Evolutionary conservation across 2,329 filamentous ascomycete genomes (phyloP), one percentile per base, ranked within the genome.

Genomic region (Lizonia empirigonia): DNA sequence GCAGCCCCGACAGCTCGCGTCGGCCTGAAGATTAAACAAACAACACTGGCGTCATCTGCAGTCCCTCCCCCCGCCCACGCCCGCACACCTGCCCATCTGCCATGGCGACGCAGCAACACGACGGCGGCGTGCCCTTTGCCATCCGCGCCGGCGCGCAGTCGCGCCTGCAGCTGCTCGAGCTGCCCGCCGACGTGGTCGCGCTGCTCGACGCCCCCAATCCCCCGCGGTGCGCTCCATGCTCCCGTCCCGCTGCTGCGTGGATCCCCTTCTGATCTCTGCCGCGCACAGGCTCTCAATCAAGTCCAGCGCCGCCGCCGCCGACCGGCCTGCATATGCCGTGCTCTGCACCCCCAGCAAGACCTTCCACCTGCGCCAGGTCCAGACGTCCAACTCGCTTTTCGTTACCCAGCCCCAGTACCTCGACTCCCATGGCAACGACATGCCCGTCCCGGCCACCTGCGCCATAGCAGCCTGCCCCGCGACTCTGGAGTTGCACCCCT

Each of bases 371-470:
- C 83, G 83, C 59, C 84, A 87, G 68, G 84, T 87, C 44, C 83
- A 85, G 60, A 86, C 84, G 13, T 86, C 84, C 20, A 87, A 87
- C 59, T 83, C 82, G 27, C 76, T 87, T 48, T 82, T 83, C 68
- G 65, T 86, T 29, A 73, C 82, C 19, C 73, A 73, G 40, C 77
- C 78, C 33, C 50, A 53, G 4, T 76, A 76, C 48, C 60, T 67
- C 18, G 67, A 66, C 48, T 65, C 68, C 56, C 69, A 69, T 63
- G 64, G 61, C 65, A 65, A 68, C 68, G 60, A 67, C 29, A 66
- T 60, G 39, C 60, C 65, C n/a, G 50, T 60, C 29, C 61, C 69
- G 24, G 70, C 67, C 37, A 66, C 77, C 39, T 63, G 73, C 54
- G 76, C 75, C 46, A 72, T 79, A 55, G 75, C 78, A 20, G 69